Evolutionary conservation across 2,329 filamentous ascomycete genomes (phyloP).

Genomic region (Curvularia lunata): DNA sequence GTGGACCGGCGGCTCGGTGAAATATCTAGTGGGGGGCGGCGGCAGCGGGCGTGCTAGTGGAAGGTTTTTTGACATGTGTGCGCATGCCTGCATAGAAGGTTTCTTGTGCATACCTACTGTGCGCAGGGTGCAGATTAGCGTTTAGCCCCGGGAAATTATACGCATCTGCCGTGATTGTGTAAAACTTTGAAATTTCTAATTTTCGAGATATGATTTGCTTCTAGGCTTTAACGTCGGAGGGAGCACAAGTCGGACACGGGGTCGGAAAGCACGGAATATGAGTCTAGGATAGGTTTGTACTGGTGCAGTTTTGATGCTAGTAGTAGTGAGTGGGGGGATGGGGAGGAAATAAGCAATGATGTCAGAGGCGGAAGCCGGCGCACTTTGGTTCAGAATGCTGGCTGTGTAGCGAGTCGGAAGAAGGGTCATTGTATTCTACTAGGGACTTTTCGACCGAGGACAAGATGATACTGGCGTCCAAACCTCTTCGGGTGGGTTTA

Average conservation of each 20-base stretch:
- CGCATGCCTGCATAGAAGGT: too few species aligned
- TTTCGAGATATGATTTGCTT: neutral
- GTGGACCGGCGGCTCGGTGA: too few species aligned
- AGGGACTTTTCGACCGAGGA: neutral
- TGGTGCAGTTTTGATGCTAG: neutral
- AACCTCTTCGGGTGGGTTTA: neutral
- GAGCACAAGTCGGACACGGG: neutral
- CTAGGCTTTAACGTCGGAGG: neutral
- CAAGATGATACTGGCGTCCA: neutral
- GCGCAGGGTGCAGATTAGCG: too few species aligned
- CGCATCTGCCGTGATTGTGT: too few species aligned
- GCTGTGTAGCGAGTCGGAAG: neutral
- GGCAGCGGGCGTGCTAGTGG: too few species aligned
- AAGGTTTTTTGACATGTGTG: too few species aligned
- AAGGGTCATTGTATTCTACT: neutral
- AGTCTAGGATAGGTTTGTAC: neutral
- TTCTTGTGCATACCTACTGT: too few species aligned
- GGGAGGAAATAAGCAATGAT: neutral
- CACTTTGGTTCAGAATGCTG: neutral
- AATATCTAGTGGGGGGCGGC: too few species aligned
- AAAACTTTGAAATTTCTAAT: too few species aligned
- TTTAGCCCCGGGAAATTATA: too few species aligned
- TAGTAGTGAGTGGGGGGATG: neutral
- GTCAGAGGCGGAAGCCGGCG: neutral
- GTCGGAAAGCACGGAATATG: neutral